A percentile compares a stretch with the other conserved stretches of the same genome.
These are phyloP conservation scores for Talaromyces adpressus DNA, from an alignment of 495 filamentous ascomycete genomes.

Conservation along the genomic window DNA sequence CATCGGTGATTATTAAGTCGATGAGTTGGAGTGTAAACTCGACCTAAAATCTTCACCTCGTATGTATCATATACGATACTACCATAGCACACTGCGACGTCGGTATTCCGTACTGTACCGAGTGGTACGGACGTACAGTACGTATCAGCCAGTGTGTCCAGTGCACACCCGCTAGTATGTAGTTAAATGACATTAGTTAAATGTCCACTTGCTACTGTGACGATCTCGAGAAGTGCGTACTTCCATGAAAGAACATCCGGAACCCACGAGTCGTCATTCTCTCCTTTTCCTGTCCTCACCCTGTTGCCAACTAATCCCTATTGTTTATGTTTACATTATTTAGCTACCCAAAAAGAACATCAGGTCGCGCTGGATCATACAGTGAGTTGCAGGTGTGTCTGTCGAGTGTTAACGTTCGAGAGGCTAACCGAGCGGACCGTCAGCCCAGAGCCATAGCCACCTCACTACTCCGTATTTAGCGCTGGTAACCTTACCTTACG, in stretches of 20 bases:
- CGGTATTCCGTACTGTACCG: background rate
- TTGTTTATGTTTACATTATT: background rate
- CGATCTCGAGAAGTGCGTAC: background rate
- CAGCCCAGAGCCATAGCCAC: slow-evolving; percentile 3
- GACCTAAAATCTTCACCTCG: background rate
- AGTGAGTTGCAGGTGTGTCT: background rate
- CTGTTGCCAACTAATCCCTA: background rate
- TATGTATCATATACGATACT: background rate
- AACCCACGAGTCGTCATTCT: background rate
- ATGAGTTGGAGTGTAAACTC: background rate
- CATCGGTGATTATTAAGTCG: background rate
- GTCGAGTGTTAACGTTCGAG: background rate
- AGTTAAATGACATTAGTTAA: background rate
- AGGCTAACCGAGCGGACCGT: slow-evolving; percentile 3
- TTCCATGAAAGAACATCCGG: background rate
- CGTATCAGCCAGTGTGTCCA: background rate
- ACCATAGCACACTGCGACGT: background rate
- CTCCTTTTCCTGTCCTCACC: background rate
- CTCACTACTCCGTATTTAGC: background rate
- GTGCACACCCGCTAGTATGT: background rate
- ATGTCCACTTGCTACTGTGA: background rate
- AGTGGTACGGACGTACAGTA: background rate
- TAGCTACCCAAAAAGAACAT: background rate
- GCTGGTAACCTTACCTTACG: background rate
- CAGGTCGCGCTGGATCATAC: background rate